These are phyloP conservation scores for Marasmius oreades DNA, from an alignment of 1,284 basidiomycete genomes.

Conservation along the genomic window DNA sequence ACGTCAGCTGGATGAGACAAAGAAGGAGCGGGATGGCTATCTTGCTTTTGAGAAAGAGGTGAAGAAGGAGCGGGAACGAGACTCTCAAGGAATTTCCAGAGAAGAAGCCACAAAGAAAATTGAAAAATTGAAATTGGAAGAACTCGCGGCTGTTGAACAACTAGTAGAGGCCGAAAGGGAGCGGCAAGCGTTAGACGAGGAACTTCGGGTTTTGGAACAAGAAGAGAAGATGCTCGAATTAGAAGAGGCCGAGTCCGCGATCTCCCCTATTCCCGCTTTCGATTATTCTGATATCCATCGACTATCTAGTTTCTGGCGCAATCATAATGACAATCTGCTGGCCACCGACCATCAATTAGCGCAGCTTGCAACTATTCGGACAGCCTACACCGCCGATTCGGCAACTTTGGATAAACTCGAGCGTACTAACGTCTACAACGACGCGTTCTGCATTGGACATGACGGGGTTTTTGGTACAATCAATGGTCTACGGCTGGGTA, in stretches of 20 bases:
- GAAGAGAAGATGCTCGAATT: conserved; percentile 75
- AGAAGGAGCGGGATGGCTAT: conserved; percentile 90
- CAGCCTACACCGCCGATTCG: conserved; percentile 74
- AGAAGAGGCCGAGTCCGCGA: conserved; percentile 76
- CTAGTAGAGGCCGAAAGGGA: conserved; percentile 74
- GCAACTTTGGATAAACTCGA: conserved; percentile 82
- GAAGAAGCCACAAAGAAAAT: conserved; percentile 71
- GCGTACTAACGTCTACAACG: conserved; percentile 96
- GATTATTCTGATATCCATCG: neutral
- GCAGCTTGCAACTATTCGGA: conserved; percentile 67
- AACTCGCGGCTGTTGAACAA: conserved; percentile 67
- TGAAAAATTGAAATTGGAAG: conserved; percentile 72
- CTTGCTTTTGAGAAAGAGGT: conserved; percentile 89
- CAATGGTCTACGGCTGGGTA: conserved; percentile 89
- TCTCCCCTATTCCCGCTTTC: conserved; percentile 2
- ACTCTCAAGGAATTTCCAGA: conserved; percentile 53
- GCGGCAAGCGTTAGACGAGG: conserved; percentile 69
- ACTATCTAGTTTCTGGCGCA: conserved; percentile 75
- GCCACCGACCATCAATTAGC: conserved; percentile 63
- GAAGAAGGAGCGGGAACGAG: conserved; percentile 66
- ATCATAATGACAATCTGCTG: conserved; percentile 70
- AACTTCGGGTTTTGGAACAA: conserved; percentile 65
- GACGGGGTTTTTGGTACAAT: conserved; percentile 95
- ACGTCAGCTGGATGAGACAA: conserved; percentile 84
- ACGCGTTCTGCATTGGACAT: conserved; percentile 97